Evolutionary conservation across 2,329 filamentous ascomycete species (phyloP), one percentile per base, ranked within the genome.

Genomic region (Ceratocystis huliohia): DNA sequence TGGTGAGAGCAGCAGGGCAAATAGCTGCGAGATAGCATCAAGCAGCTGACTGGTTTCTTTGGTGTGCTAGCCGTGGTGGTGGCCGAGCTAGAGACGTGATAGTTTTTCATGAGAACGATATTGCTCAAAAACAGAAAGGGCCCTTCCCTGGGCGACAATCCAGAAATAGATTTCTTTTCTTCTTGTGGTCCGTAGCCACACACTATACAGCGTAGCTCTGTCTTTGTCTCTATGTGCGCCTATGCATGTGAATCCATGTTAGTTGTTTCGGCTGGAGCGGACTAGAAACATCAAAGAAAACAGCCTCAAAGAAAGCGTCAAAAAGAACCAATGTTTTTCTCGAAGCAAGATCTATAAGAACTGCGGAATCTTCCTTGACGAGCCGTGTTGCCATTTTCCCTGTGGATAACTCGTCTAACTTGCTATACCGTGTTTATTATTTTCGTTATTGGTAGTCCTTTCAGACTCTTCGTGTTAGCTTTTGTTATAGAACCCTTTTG

Each of bases 101-200:
- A 15, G 22, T 25, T 59, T 59, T 59, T n/a, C 28, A 5, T 33
- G 33, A 59, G 33, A 59, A 17, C n/a, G 17, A 37, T n/a, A 59
- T 30, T 8, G 56, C 33, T 25, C 56, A 59, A 59, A 59, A 59
- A 30, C 33, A 33, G 20, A 15, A 4, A n/a, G 28, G 13, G 28
- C 56, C 30, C 30, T 17, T 37, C 22, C 10, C 37, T 5, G 48
- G 48, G 4, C 25, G 56, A 59, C 56, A 37, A 7, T 15, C 25
- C 56, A 59, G 56, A 59, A 59, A 59, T 59, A 59, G 17, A 59
- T 59, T 59, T 37, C 13, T 15, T 53, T 41, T 41, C 10, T 15
- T 53, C 28, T 37, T 59, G 56, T 37, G 56, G 17, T 20, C 30
- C 13, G 1, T 30, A 59, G 56, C 56, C 30, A 59, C 56, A 59